These are phyloP conservation scores for Syncephalastrum contaminatum DNA, from an alignment of 371 early-diverging fungal genomes.

Conservation along the genomic window DNA sequence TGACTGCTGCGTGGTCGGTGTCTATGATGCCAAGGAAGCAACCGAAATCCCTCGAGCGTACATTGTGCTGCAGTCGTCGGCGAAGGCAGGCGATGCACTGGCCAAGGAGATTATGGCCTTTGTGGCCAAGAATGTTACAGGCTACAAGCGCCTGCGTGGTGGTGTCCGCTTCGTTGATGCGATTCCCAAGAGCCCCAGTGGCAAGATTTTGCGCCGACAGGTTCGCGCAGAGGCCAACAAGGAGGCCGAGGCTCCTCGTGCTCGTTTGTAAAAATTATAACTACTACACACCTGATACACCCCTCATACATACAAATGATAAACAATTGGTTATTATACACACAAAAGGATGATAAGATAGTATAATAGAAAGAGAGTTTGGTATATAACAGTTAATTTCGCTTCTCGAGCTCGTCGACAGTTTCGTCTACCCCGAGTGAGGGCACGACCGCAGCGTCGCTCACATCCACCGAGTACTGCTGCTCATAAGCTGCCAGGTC, in stretches of 20 bases:
- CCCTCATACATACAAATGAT: too few relatives aligned
- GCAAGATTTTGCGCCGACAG: slow-evolving; percentile 73
- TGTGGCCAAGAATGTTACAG: slow-evolving; percentile 61
- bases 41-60: slow-evolving; percentile 85
- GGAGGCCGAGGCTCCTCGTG: slow-evolving; percentile 19
- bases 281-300: too few relatives aligned
- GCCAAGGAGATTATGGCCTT: slow-evolving; percentile 57
- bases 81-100: slow-evolving; percentile 13
- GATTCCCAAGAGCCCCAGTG: slow-evolving; percentile 78
- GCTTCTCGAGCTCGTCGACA: too few relatives aligned
- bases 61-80: slow-evolving; percentile 52
- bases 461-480: not conserved
- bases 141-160: slow-evolving; percentile 78
- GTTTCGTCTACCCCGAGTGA: too few relatives aligned
- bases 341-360: too few relatives aligned
- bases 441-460: too few relatives aligned
- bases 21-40: slow-evolving; percentile 56
- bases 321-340: too few relatives aligned
- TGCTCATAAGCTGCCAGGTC: slow-evolving; percentile 32
- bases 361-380: too few relatives aligned
- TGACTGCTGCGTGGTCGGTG: slow-evolving; percentile 77
- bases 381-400: too few relatives aligned
- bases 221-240: slow-evolving; percentile 46
- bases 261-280: slow-evolving; percentile 8
- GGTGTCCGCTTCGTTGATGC: slow-evolving; percentile 67